Conservation (phyloP, 306 rosid species). For the Dryas drummondii region DNA sequence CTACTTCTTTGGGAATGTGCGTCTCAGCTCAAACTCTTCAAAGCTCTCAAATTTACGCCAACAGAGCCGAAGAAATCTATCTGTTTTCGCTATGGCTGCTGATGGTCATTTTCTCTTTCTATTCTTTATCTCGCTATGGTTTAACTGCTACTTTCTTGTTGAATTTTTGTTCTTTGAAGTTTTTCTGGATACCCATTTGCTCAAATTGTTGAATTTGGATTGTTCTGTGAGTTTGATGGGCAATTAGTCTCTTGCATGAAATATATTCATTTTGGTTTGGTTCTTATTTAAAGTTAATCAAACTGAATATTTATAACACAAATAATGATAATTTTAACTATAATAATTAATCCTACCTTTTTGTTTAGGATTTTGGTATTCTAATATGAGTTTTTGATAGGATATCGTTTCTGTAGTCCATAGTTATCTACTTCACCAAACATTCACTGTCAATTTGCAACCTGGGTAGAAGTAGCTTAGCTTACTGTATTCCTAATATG, state of each 20-base stretch:
- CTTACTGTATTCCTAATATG: not conserved
- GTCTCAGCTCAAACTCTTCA: conserved; percentile 35
- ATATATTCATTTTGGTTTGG: not conserved
- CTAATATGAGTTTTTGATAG: not conserved
- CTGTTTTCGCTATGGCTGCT: conserved; percentile 74
- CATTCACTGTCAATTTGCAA: conserved; percentile 1
- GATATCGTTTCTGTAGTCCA: not conserved
- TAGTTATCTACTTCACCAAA: not conserved
- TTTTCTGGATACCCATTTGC: not conserved
- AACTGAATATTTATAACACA: not conserved
- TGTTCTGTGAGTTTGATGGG: not conserved
- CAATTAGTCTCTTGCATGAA: not conserved
- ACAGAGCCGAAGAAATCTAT: conserved; percentile 41
- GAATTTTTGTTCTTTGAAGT: not conserved
- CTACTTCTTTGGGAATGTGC: conserved; percentile 44
- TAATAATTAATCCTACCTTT: not conserved
- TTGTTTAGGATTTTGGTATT: not conserved
- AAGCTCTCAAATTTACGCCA: conserved; percentile 37
- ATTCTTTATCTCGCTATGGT: not conserved
- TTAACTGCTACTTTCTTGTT: not conserved
- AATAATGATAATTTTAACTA: not conserved
- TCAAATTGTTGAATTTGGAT: not conserved
- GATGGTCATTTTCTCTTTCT: conserved; percentile 54
- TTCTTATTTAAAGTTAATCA: not conserved
- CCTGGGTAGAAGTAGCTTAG: not conserved